A percentile compares a stretch with the other conserved stretches of the same genome.
These are phyloP conservation scores for Coniella lustricola DNA, from an alignment of 2,329 filamentous ascomycete genomes.

Conservation along the genomic window DNA sequence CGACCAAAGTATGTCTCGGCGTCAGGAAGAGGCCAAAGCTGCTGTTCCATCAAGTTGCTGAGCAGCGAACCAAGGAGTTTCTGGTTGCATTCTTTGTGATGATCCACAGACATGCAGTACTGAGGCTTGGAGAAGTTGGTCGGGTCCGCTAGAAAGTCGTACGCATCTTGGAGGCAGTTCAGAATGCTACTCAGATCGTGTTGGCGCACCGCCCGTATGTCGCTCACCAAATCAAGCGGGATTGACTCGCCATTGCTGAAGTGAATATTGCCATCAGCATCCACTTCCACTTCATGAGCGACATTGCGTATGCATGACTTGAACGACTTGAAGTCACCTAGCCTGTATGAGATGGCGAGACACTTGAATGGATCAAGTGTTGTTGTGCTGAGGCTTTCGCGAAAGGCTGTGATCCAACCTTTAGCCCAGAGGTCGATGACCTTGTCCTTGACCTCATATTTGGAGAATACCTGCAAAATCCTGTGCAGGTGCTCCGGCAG, in stretches of 20 bases:
- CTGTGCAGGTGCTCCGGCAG: slow-evolving; percentile 6
- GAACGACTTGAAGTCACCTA: slow-evolving; percentile 14
- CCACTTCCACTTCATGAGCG: slow-evolving; percentile 6
- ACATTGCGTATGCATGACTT: slow-evolving; percentile 7
- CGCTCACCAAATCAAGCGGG: not conserved
- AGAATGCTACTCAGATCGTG: slow-evolving; percentile 4
- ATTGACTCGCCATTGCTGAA: slow-evolving; percentile 4
- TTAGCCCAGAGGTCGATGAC: slow-evolving; percentile 5
- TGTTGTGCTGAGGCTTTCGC: not conserved
- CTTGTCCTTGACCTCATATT: slow-evolving; percentile 10
- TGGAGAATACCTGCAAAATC: slow-evolving; percentile 6
- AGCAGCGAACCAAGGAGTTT: slow-evolving; percentile 15
- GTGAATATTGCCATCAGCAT: not conserved
- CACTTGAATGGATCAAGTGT: slow-evolving; percentile 1
- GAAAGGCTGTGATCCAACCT: slow-evolving; percentile 9
- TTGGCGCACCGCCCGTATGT: slow-evolving; percentile 1
- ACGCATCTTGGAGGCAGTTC: not conserved
- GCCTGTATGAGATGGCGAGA: slow-evolving; percentile 5
- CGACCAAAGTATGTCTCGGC: slow-evolving; percentile 3
- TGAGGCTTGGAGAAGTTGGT: not conserved
- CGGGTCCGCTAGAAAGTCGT: slow-evolving; percentile 6
- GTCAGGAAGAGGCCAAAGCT: slow-evolving; percentile 11
- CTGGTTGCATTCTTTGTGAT: slow-evolving; percentile 12
- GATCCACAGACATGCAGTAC: slow-evolving; percentile 11
- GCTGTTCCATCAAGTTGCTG: slow-evolving; percentile 8